Evolutionary conservation across 2,329 filamentous ascomycete species (phyloP), one percentile per base, ranked within the genome.

Genomic region (Fusarium sp.): DNA sequence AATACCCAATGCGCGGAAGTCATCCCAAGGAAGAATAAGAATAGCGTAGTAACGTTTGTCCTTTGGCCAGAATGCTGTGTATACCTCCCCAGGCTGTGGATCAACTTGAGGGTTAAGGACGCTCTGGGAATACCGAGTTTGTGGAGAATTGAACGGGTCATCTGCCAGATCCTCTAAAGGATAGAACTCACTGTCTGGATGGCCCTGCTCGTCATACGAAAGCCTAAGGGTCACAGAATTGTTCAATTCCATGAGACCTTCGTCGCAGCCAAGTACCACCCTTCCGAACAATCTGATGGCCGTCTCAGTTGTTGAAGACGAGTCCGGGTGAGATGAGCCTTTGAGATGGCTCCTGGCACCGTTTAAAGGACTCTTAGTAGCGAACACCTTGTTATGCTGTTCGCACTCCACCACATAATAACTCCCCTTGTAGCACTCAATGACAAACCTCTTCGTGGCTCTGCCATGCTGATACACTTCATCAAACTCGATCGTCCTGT

Each of bases 381-480:
- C 26, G 8, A 71, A 71, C 3, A 44, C 42, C 12, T 25, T 50
- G 0, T 25, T 6, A 3, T 61, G 55, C 4, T 58, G 12, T 2
- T 51, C 23, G 6, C 69, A 71, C 25, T 60, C 50, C 0, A 69
- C 13, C 2, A 71, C 67, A 21, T 71, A 71, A 53, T 62, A 71
- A 1, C 8, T 3, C 0, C 28, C 58, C 1, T 16, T 18, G 2
- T 50, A 60, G 0, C 23, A 12, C 4, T 44, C 31, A 0, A 71
- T 71, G 0, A 43, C 28, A 11, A 67, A 62, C 4, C 54, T 61
- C 2, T 18, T 19, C 1, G 16, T 1, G 2, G 69, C 62, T 1
- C 61, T 43, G 7, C 69, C 69, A 3, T 54, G 13, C 30, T 59
- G 65, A 34, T 48, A 71, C 0, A 71, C 37, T 8, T 71, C 9